Evolutionary conservation across 2,329 filamentous ascomycete species (phyloP), one percentile per base, ranked within the genome.

Genomic region (Penicillium sp.): DNA sequence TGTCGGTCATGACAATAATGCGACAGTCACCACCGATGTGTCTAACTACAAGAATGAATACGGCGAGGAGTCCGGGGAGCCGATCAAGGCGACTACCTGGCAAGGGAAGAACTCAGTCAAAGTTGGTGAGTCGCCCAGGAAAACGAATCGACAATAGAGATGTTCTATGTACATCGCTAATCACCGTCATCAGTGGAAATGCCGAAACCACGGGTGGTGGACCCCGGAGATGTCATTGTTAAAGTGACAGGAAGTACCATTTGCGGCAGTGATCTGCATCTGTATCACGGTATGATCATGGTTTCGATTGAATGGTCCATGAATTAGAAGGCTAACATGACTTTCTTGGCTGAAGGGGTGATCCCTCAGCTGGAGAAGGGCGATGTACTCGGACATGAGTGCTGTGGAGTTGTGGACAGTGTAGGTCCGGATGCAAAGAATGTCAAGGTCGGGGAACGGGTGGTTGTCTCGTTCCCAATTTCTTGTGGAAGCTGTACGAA

Each of bases 401-500:
- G 77, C 60, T 78, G 75, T 55, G 77, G 77, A 16, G 59, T 75
- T 2, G 72, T 80, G 3, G 76, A 79, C 29, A 71, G 77, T 40
- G 72, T 84, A 1, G 86, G 86, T 0, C 66, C 79, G 0, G 74
- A 55, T 0, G 76, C 82, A 3, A 79, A 69, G 41, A 78, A 77
- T 3, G 67, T 84, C 40, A 70, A 81, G 52, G 68, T 75, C 7
- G 86, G 84, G 12, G 79, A 83, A 57, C 76, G 89, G 27, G 90
- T 93, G 16, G 89, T 95, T 1, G 89, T 87, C 0, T 87, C 84
- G 9, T 95, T 95, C 75, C 89, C 93, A 68, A 93, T 95, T 63
- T 87, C 89, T 8, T 72, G 76, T 55, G 75, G 75, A 0, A 46
- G 68, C 31, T 95, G 90, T 73, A 85, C 81, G 69, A 91, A 84